These are phyloP conservation scores for Dianthus caryophyllus DNA, from an alignment of 148 eudicot species.

Conservation along the genomic window DNA sequence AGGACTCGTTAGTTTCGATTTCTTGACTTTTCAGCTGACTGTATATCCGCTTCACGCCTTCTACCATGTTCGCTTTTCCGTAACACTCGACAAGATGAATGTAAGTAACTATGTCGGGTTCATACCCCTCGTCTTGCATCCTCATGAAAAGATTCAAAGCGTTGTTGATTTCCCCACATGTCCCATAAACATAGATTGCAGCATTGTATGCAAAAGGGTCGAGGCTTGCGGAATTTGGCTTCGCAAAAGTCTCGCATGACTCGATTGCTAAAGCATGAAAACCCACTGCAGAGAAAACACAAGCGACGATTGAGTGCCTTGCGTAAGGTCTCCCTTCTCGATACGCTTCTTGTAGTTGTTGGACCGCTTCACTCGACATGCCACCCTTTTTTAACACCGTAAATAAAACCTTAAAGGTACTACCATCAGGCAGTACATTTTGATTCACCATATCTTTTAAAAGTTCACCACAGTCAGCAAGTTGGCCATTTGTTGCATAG, in stretches of 20 bases:
- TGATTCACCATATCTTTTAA: constrained; percentile 50
- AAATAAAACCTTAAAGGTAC: constrained; percentile 64
- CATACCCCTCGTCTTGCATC: constrained; percentile 75
- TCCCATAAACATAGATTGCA: constrained; percentile 53
- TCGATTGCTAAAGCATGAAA: constrained; percentile 51
- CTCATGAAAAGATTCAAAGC: constrained; percentile 67
- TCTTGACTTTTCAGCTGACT: constrained; percentile 46
- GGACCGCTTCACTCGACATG: constrained; percentile 49
- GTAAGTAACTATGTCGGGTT: constrained; percentile 57
- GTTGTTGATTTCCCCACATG: constrained; percentile 50
- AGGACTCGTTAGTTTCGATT: constrained; percentile 55
- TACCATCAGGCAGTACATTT: constrained; percentile 43
- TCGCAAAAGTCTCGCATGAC: constrained; percentile 35
- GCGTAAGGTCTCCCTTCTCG: constrained; percentile 49
- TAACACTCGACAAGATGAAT: constrained; percentile 67
- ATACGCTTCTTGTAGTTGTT: constrained; percentile 53
- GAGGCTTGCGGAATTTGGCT: constrained; percentile 24
- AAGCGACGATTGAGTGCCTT: constrained; percentile 55
- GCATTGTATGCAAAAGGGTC: constrained; percentile 54
- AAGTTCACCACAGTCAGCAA: constrained; percentile 51
- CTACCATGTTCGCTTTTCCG: constrained; percentile 72
- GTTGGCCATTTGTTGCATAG: constrained; percentile 57
- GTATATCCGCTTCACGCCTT: constrained; percentile 69
- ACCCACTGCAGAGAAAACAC: constrained; percentile 57
- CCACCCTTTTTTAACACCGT: constrained; percentile 65